Evolutionary conservation across 202 grass and related monocot species (phyloP).

Genomic region (Schoenoplectus triqueter): DNA sequence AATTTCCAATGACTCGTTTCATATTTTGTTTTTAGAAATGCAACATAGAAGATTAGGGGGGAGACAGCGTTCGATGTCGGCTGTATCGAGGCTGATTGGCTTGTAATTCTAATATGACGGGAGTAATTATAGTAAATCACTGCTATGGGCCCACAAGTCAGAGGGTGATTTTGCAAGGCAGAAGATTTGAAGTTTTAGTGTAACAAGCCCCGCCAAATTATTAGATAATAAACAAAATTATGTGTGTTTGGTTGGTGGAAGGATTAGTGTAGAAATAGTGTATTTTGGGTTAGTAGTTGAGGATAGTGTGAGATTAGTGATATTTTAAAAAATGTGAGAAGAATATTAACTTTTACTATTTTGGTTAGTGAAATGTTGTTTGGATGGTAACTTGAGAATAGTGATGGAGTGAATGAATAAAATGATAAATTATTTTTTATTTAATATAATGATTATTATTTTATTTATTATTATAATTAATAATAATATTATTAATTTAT

Average conservation of each 20-base stretch:
- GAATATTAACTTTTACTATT: too few species aligned
- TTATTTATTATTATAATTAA: too few species aligned
- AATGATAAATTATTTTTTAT: too few species aligned
- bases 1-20: neutral
- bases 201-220: conserved; percentile 11
- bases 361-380: too few species aligned
- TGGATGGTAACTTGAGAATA: too few species aligned
- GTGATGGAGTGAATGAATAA: too few species aligned
- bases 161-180: neutral
- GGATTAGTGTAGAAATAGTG: too few species aligned
- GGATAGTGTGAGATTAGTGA: too few species aligned
- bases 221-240: neutral
- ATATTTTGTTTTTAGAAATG: neutral
- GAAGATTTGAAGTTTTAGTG: neutral
- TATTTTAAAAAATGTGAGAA: too few species aligned
- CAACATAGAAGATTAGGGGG: neutral
- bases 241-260: neutral
- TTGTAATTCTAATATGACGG: neutral
- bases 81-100: conserved; percentile 7
- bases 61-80: neutral
- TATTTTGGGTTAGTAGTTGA: too few species aligned
- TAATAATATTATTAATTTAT: too few species aligned
- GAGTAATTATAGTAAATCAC: conserved; percentile 2
- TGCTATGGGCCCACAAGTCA: neutral
- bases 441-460: too few species aligned